Base-by-base conservation (phyloP, 768 basidiomycete genomes). In the Panellus pusillus region DNA sequence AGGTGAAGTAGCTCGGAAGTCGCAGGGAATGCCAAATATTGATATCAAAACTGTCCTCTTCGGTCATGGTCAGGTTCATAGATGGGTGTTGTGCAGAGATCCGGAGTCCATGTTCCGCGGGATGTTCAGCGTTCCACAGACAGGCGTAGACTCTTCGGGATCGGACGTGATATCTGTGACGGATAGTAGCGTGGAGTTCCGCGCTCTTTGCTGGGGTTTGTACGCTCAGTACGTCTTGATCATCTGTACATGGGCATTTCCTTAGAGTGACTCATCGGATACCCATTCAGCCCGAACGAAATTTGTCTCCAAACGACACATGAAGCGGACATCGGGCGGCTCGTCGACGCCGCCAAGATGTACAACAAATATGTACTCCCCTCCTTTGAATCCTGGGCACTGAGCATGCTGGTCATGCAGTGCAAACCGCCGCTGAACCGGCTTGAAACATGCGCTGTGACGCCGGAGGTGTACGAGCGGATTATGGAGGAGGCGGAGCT, bases 351-450 rank as follows among this genome's bases (percentile, higher is more conserved):
- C 19, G 27, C 29, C 1, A 44, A 45, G 19, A 37, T 39, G 29
- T 52, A 12, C 36, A 20, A 49, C 47, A 49, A 49, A 24, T 51
- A 51, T 17, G 29, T 35, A 6, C 50, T 51, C 29, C 20, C 40
- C 12, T 15, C 31, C 9, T 51, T 37, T 28, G 50, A 51, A 44
- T 31, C 28, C 11, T 51, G 50, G 50, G 50, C 50, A 12, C 42
- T 42, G 41, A 42, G 9, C 6, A 42, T 20, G 41, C n/a, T 42
- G 7, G 18, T 42, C 19, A 6, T 42, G 11, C 41, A 42, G 18
- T 42, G 41, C 20, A 13, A 42, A 42, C 41, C 41, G 7, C 41
- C 41, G 19, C 41, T 42, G 17, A 4, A 42, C 13, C 41, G 20
- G 11, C 41, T 42, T 18, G 41, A 1, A n/a, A 39, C 41, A 12